Evolutionary conservation across 2,329 filamentous ascomycete species (phyloP).

Genomic region (Microcera coccophila): DNA sequence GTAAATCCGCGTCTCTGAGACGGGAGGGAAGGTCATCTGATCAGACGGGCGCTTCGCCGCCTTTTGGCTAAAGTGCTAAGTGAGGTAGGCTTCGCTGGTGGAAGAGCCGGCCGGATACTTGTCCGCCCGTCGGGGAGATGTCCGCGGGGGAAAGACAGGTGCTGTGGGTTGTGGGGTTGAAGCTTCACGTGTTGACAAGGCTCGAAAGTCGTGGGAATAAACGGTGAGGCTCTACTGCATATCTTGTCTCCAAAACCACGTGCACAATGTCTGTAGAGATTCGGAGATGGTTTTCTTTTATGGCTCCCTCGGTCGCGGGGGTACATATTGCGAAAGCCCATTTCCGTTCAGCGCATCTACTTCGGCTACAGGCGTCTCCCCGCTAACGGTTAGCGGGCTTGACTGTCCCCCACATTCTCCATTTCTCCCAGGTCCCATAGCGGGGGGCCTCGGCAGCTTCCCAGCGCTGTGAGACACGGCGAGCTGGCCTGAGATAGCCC

Average conservation of each 20-base stretch:
- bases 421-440: background rate
- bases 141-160: too few species aligned
- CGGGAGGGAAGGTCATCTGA: slow-evolving; percentile 5
- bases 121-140: slow-evolving; percentile 11
- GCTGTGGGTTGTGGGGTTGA: background rate
- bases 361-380: background rate
- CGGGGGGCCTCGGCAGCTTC: slow-evolving; percentile 25
- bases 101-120: slow-evolving; percentile 7
- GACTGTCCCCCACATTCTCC: slow-evolving; percentile 16
- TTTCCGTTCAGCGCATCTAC: background rate
- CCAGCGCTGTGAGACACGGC: slow-evolving; percentile 2
- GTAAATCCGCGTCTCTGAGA: background rate
- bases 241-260: background rate
- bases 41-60: background rate
- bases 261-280: background rate
- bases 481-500: slow-evolving; percentile 7
- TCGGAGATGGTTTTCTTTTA: background rate
- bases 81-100: too few species aligned
- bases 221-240: background rate
- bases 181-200: background rate
- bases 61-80: too few species aligned
- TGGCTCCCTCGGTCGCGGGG: background rate
- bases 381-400: background rate
- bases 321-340: too few species aligned
- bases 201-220: background rate